These are phyloP conservation scores for Boletus bicolor DNA, from an alignment of 768 basidiomycete genomes.

Conservation along the genomic window DNA sequence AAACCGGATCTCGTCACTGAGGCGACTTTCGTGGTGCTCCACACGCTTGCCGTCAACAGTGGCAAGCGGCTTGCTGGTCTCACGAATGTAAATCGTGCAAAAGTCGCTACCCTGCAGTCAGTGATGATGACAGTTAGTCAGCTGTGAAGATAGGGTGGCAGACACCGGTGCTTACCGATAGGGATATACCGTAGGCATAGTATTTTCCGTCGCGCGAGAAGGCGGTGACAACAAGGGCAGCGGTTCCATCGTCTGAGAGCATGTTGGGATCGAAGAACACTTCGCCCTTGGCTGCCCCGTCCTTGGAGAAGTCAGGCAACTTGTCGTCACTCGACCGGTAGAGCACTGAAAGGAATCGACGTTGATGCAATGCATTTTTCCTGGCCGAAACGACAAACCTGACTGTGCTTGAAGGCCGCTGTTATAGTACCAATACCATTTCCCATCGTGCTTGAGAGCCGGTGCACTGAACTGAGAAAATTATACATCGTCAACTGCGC, in stretches of 20 bases:
- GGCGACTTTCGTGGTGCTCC: constrained; percentile 48
- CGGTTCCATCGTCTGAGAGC: constrained; percentile 69
- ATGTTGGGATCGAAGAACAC: constrained; percentile 82
- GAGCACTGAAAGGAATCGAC: constrained; percentile 40
- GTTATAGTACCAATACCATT: constrained; percentile 83
- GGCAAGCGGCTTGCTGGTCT: constrained; percentile 56
- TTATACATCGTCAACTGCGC: background rate
- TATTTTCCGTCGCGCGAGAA: constrained; percentile 68
- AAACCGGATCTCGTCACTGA: constrained; percentile 65
- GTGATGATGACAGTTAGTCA: background rate
- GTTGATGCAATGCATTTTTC: background rate
- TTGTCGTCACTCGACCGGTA: constrained; percentile 54
- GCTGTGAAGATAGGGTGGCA: background rate
- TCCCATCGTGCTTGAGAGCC: constrained; percentile 54
- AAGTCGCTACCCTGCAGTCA: constrained; percentile 66
- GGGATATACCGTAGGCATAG: constrained; percentile 74
- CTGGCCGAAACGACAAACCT: constrained; percentile 21
- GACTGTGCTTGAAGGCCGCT: constrained; percentile 72
- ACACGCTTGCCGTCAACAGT: constrained; percentile 34
- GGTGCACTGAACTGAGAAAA: constrained; percentile 60
- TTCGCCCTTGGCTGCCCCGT: constrained; percentile 50
- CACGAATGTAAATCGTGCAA: constrained; percentile 63
- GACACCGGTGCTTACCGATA: constrained; percentile 47
- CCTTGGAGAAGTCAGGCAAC: constrained; percentile 53
- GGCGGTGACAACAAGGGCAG: constrained; percentile 52